Conservation (phyloP, 1,284 basidiomycete species). For the Peniophora sp. region DNA sequence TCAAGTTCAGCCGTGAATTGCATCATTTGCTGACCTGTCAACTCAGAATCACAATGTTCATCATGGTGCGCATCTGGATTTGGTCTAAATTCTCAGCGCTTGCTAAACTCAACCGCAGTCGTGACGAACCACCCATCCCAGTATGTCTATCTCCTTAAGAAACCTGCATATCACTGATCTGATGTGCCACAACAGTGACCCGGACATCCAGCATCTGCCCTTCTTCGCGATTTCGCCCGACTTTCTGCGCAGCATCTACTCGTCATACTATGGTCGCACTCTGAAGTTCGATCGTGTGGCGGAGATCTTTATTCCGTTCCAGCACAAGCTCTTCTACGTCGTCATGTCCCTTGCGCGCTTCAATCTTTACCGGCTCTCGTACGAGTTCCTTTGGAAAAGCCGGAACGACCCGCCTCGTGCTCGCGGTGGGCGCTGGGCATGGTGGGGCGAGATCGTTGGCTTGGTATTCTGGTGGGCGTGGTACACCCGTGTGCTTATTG, state of each 20-base stretch:
- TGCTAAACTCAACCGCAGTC: slow-evolving; percentile 38
- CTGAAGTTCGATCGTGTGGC: slow-evolving; percentile 76
- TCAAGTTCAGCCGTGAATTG: slow-evolving; percentile 6
- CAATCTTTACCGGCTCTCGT: slow-evolving; percentile 92
- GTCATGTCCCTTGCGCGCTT: slow-evolving; percentile 90
- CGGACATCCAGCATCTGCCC: slow-evolving; percentile 92
- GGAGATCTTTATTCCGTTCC: slow-evolving; percentile 63
- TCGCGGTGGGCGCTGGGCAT: slow-evolving; percentile 63
- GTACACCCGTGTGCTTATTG: slow-evolving; percentile 61
- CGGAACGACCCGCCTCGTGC: slow-evolving; percentile 52
- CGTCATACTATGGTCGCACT: slow-evolving; percentile 90
- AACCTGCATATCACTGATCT: slow-evolving; percentile 4
- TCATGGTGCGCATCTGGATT: slow-evolving; percentile 54
- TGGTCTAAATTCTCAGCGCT: slow-evolving; percentile 6
- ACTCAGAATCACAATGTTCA: slow-evolving; percentile 93
- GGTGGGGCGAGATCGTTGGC: slow-evolving; percentile 62
- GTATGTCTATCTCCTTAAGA: slow-evolving; percentile 30
- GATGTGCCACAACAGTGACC: slow-evolving; percentile 66
- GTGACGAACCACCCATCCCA: slow-evolving; percentile 98
- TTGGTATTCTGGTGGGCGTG: slow-evolving; percentile 76
- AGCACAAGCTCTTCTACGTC: slow-evolving; percentile 93
- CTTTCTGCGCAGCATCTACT: slow-evolving; percentile 84
- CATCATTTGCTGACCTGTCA: slow-evolving; percentile 3
- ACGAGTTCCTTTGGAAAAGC: slow-evolving; percentile 64
- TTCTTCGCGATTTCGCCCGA: slow-evolving; percentile 91